Percentiles rank a stretch among this genome's conserved stretches.
These are phyloP conservation scores for Penicillium canescens DNA, from an alignment of 495 filamentous ascomycete genomes.

Conservation along the genomic window DNA sequence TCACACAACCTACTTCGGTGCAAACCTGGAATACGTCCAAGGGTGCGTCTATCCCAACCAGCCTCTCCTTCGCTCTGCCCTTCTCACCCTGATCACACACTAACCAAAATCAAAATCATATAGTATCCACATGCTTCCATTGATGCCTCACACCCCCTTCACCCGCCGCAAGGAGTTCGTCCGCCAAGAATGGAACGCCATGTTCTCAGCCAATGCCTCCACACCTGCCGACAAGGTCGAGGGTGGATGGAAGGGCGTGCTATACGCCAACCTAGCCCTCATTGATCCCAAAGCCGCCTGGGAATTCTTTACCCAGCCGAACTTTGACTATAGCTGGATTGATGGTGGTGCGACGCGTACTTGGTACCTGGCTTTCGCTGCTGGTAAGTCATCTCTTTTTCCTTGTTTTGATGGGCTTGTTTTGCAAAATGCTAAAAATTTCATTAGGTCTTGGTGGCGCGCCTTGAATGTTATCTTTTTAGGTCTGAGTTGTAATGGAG, in stretches of 20 bases:
- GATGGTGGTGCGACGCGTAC: slow-evolving; percentile 85
- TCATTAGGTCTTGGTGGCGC: slow-evolving; percentile 18
- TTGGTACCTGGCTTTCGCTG: slow-evolving; percentile 86
- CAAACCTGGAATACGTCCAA: slow-evolving; percentile 79
- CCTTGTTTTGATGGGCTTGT: neutral
- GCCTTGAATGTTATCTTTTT: slow-evolving; percentile 1
- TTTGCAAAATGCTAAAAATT: slow-evolving; percentile 1
- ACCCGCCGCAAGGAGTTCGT: slow-evolving; percentile 72
- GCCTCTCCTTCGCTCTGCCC: neutral
- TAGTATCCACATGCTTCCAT: slow-evolving; percentile 93
- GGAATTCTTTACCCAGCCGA: slow-evolving; percentile 66
- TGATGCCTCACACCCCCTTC: slow-evolving; percentile 69
- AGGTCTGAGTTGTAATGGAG: neutral
- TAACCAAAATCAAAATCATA: slow-evolving; percentile 2
- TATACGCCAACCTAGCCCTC: slow-evolving; percentile 80
- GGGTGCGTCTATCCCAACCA: slow-evolving; percentile 43
- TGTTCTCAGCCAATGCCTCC: slow-evolving; percentile 56
- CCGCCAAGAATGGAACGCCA: slow-evolving; percentile 79
- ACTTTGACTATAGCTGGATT: slow-evolving; percentile 71
- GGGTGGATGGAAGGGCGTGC: slow-evolving; percentile 83
- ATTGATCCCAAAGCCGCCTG: slow-evolving; percentile 70
- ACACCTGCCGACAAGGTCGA: slow-evolving; percentile 56
- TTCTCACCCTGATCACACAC: neutral
- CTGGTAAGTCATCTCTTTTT: slow-evolving; percentile 44
- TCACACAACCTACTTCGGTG: slow-evolving; percentile 92